Base-by-base conservation (phyloP, 345 rosid species). In the Syzygium aqueum region DNA sequence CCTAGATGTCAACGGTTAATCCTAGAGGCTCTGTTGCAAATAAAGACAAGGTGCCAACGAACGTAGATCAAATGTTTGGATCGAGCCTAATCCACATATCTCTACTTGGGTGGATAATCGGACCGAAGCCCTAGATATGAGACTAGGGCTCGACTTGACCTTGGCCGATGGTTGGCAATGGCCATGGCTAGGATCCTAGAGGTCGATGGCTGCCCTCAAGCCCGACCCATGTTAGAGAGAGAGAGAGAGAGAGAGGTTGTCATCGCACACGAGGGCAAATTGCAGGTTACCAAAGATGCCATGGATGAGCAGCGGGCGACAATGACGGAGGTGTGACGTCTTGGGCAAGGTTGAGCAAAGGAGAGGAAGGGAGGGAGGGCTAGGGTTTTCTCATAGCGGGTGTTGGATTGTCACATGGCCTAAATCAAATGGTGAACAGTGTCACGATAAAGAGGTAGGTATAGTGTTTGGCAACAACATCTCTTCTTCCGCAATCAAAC, bases 21-120 rank as follows among this genome's bases (percentile, higher is more conserved):
- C 30, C 4, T 59, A 27, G 67, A 59, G 67, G 7, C 67, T 59
- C 0, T 59, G 30, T 0, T 0, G 17, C 67, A 59, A 59, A 59
- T 27, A 59, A 59, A 27, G 67, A 59, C n/a, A 28, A 59, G 67
- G 30, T 2, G 30, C 4, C 67, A 27, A 27, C 4, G 27, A 59
- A 59, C 30, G 16, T 59, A 27, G 67, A 59, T 59, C 30, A 59
- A 59, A 59, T 59, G 67, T 59, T 59, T 59, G 67, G 67, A 59
- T 59, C 13, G 30, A 27, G 67, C 67, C 67, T 11, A 59, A 59
- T 59, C 30, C 13, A 22, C 25, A 56, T 3, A 23, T 56, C n/a
- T 56, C n/a, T 23, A 56, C 25, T 56, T 56, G n/a, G 61, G 61
- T 56, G 61, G 61, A 23, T 23, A 23, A 56, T n/a, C 23, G 6